These are phyloP conservation scores for Pulveroboletus frians DNA, from an alignment of 768 basidiomycete species.

Conservation along the genomic window DNA sequence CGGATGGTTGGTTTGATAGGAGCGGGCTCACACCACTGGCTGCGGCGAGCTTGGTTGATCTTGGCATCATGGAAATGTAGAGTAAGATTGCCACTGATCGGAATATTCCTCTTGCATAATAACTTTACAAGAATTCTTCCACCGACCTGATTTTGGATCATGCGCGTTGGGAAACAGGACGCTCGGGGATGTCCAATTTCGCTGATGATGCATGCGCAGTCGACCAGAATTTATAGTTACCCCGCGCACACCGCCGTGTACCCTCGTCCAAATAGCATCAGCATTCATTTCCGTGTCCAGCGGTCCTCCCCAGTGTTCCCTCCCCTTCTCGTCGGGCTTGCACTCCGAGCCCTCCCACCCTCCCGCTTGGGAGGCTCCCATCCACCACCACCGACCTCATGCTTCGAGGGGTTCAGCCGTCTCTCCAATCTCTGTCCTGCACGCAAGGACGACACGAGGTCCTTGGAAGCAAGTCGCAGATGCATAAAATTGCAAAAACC, in stretches of 20 bases:
- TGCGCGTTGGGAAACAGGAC: neutral
- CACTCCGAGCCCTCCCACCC: slow-evolving; percentile 62
- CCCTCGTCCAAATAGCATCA: neutral
- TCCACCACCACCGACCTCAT: slow-evolving; percentile 63
- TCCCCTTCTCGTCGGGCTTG: slow-evolving; percentile 61
- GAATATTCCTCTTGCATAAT: neutral
- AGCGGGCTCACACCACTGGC: neutral
- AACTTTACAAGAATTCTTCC: neutral
- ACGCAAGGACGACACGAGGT: slow-evolving; percentile 71
- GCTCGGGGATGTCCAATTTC: neutral
- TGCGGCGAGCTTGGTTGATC: neutral
- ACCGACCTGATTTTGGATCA: too few species aligned
- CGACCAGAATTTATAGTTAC: neutral
- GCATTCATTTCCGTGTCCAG: slow-evolving; percentile 56
- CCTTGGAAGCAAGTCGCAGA: slow-evolving; percentile 79
- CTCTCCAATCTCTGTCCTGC: slow-evolving; percentile 83
- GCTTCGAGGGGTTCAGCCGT: slow-evolving; percentile 63
- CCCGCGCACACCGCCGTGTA: neutral
- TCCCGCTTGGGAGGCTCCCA: slow-evolving; percentile 80
- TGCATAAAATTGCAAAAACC: slow-evolving; percentile 99
- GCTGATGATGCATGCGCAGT: neutral
- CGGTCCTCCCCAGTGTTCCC: slow-evolving; percentile 69
- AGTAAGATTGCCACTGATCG: neutral
- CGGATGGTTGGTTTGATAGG: slow-evolving; percentile 60
- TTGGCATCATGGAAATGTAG: neutral